A percentile compares a stretch with the other conserved stretches of the same genome.
These are phyloP conservation scores for Cardamine occulta DNA, from an alignment of 345 rosid species.

Conservation along the genomic window DNA sequence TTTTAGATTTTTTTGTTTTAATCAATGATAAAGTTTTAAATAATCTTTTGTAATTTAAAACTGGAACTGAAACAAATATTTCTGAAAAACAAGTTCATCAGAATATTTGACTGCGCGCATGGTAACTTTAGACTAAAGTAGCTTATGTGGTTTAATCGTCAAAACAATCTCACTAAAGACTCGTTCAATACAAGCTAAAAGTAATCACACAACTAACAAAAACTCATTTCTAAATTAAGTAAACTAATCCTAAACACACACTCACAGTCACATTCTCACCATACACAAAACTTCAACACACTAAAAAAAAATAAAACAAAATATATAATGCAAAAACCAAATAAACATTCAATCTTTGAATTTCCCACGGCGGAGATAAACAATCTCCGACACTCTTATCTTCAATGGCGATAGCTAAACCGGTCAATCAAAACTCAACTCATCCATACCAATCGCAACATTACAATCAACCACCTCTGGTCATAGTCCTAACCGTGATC, in stretches of 20 bases:
- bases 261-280: constrained; percentile 4
- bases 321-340: constrained; percentile 11
- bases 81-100: too few relatives aligned
- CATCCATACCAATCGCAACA: not conserved
- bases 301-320: not conserved
- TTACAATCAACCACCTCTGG: constrained; percentile 49
- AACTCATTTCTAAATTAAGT: constrained; percentile 39
- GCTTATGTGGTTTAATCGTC: constrained; percentile 30
- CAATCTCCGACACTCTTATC: constrained; percentile 54
- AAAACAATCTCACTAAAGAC: constrained; percentile 39
- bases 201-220: constrained; percentile 31
- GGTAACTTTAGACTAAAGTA: not conserved
- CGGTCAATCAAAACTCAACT: constrained; percentile 5
- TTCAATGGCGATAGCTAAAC: constrained; percentile 48
- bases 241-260: constrained; percentile 34
- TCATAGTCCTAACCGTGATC: constrained; percentile 54
- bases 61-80: too few relatives aligned
- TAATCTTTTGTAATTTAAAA: too few relatives aligned
- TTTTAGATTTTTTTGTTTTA: too few relatives aligned
- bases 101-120: too few relatives aligned
- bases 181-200: constrained; percentile 43
- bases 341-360: constrained; percentile 9
- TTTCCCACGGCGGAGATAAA: constrained; percentile 45
- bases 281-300: constrained; percentile 1
- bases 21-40: too few relatives aligned